Percentiles rank a stretch among this genome's conserved stretches.
Evolutionary conservation across 2,329 filamentous ascomycete genomes (phyloP).

Genomic region (Elsinoe ampelina): DNA sequence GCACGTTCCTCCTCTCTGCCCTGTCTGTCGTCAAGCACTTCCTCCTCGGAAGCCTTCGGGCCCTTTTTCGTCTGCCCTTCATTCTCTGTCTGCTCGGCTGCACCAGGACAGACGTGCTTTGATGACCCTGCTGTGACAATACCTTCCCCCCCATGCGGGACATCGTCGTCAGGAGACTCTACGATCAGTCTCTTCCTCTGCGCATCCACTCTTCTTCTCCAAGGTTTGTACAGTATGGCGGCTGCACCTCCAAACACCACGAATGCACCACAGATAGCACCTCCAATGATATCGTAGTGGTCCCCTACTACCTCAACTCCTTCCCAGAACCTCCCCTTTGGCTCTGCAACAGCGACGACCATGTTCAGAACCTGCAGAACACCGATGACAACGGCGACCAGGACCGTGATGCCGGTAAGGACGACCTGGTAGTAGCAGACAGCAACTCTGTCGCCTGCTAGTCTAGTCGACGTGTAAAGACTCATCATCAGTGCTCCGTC

Average conservation of each 20-base stretch:
- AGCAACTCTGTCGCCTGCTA: slow-evolving; percentile 73
- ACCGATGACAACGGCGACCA: slow-evolving; percentile 78
- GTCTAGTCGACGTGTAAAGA: slow-evolving; percentile 71
- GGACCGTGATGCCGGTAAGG: slow-evolving; percentile 70
- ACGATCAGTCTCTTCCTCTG: slow-evolving; percentile 13
- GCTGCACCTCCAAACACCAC: slow-evolving; percentile 66
- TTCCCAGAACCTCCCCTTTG: slow-evolving; percentile 77
- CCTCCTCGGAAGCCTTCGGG: not conserved
- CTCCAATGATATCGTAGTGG: slow-evolving; percentile 78
- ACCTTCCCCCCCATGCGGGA: not conserved
- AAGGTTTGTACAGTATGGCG: slow-evolving; percentile 67
- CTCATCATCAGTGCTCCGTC: slow-evolving; percentile 95
- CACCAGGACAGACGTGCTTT: not conserved
- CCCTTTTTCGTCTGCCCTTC: not conserved
- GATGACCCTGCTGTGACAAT: not conserved
- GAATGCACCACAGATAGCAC: slow-evolving; percentile 77
- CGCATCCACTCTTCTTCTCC: slow-evolving; percentile 54
- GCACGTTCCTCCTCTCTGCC: not conserved
- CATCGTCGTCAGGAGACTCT: slow-evolving; percentile 7
- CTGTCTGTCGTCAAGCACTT: not conserved
- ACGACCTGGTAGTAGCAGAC: slow-evolving; percentile 92
- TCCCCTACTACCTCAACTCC: slow-evolving; percentile 69
- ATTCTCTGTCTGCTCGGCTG: not conserved
- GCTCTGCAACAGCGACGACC: slow-evolving; percentile 64
- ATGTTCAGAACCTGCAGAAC: slow-evolving; percentile 74